A percentile compares a stretch with the other conserved stretches of the same genome.
These are phyloP conservation scores for Penicillium sp. DNA, from an alignment of 2,329 filamentous ascomycete genomes.

Conservation along the genomic window DNA sequence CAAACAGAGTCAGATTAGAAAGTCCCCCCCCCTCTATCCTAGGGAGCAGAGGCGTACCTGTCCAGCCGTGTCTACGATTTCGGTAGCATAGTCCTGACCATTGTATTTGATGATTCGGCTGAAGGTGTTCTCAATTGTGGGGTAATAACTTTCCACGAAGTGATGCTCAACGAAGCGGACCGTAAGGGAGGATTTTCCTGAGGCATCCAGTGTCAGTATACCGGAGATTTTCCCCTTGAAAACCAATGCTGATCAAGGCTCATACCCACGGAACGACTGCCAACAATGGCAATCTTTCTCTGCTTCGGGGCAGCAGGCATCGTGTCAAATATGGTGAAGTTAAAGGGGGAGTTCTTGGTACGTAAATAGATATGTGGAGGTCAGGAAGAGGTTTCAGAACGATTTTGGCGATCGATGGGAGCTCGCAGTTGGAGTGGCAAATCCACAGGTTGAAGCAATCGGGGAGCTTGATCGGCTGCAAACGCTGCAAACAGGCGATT, in stretches of 20 bases:
- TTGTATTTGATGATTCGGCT: constrained; percentile 93
- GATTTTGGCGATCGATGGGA: not conserved
- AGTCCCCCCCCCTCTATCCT: not conserved
- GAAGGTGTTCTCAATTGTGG: constrained; percentile 98
- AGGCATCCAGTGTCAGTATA: constrained; percentile 8
- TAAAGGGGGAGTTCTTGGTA: not conserved
- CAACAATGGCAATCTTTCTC: constrained; percentile 92
- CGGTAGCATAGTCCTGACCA: constrained; percentile 88
- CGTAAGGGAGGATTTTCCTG: constrained; percentile 91
- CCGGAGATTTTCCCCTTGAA: not conserved
- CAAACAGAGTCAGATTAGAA: constrained; percentile 12
- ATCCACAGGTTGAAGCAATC: constrained; percentile 21
- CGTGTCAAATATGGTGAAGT: constrained; percentile 16
- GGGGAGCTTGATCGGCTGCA: constrained; percentile 20
- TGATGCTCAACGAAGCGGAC: constrained; percentile 97
- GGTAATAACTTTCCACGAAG: constrained; percentile 99
- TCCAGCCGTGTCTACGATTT: constrained; percentile 97
- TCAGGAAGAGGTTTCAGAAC: not conserved
- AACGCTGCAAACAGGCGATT: constrained; percentile 25
- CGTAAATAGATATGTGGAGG: not conserved
- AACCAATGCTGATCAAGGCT: not conserved
- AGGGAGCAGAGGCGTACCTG: constrained; percentile 60
- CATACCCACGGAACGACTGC: constrained; percentile 86
- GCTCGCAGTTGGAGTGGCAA: constrained; percentile 20
- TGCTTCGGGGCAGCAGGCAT: constrained; percentile 79